These are phyloP conservation scores for Irpex sp. DNA, from an alignment of 1,284 basidiomycete genomes.

Conservation along the genomic window DNA sequence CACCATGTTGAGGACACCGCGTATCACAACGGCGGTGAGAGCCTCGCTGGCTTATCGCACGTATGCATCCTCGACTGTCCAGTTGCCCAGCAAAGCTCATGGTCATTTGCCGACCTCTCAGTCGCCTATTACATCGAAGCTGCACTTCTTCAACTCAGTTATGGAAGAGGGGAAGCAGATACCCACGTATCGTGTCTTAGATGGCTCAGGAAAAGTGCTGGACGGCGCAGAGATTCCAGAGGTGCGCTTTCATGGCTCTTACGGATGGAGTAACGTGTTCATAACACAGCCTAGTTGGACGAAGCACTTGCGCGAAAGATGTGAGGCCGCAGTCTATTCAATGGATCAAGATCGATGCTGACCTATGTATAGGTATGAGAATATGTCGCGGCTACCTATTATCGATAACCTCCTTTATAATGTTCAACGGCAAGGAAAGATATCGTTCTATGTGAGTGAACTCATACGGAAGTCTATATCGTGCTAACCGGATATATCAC, in stretches of 20 bases:
- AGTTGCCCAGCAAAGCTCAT: constrained; percentile 24
- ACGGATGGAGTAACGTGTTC: not conserved
- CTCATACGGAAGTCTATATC: constrained; percentile 3
- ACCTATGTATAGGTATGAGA: constrained; percentile 54
- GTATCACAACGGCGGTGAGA: constrained; percentile 12
- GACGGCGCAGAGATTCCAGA: constrained; percentile 74
- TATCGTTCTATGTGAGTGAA: constrained; percentile 83
- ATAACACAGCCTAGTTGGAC: constrained; percentile 50
- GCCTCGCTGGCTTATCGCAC: constrained; percentile 15
- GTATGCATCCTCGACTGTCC: constrained; percentile 23
- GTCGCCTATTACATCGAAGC: constrained; percentile 63
- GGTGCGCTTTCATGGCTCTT: constrained; percentile 33
- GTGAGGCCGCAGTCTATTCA: constrained; percentile 34
- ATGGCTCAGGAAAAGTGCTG: constrained; percentile 70
- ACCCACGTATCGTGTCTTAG: constrained; percentile 80
- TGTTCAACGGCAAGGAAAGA: constrained; percentile 90
- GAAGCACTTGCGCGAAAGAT: constrained; percentile 69
- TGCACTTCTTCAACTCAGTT: constrained; percentile 77
- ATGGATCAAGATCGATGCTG: not conserved
- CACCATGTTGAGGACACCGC: constrained; percentile 21
- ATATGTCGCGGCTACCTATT: constrained; percentile 82
- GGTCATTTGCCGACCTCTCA: constrained; percentile 58
- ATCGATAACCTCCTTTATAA: constrained; percentile 90
- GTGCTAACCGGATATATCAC: constrained; percentile 9
- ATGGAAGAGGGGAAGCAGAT: constrained; percentile 58